phyloP scores from a whole-genome alignment of 306 rosid species.

The Acmispon strigosus region DNA sequence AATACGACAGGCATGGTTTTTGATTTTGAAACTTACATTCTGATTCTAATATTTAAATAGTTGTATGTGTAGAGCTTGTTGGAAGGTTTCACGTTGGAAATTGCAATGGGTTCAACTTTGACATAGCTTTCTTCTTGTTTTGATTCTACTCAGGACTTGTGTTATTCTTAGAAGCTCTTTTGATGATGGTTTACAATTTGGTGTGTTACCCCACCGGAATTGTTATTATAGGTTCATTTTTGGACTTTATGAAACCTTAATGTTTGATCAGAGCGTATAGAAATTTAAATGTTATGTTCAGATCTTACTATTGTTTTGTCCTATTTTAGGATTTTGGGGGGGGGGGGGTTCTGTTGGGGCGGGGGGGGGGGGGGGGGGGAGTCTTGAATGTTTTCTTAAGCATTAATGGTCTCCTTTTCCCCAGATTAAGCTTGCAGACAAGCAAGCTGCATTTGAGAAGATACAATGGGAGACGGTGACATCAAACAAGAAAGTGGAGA shows the following conservation, averaged over 20 bases:
- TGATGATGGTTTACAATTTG: background rate
- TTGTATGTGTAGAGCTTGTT: background rate
- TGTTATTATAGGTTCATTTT: background rate
- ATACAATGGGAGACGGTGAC: conserved; percentile 82
- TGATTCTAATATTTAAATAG: background rate
- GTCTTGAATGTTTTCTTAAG: background rate
- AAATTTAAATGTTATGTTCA: background rate
- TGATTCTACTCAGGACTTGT: background rate
- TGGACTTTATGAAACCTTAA: background rate
- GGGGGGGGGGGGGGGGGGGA: background rate
- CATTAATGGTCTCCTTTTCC: background rate
- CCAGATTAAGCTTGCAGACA: conserved; percentile 93
- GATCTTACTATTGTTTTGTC: background rate
- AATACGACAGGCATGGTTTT: background rate
- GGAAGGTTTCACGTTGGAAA: background rate
- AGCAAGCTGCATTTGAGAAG: conserved; percentile 91
- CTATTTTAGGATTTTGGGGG: background rate
- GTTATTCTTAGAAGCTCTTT: background rate
- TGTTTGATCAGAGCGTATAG: background rate
- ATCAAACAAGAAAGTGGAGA: conserved; percentile 46
- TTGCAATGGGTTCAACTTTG: background rate
- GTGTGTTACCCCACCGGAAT: background rate
- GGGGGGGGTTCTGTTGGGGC: background rate
- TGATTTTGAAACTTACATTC: conserved; percentile 4
- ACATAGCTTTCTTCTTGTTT: background rate